Evolutionary conservation across 2,329 filamentous ascomycete genomes (phyloP).

Genomic region (Chrysoporthe puriensis): DNA sequence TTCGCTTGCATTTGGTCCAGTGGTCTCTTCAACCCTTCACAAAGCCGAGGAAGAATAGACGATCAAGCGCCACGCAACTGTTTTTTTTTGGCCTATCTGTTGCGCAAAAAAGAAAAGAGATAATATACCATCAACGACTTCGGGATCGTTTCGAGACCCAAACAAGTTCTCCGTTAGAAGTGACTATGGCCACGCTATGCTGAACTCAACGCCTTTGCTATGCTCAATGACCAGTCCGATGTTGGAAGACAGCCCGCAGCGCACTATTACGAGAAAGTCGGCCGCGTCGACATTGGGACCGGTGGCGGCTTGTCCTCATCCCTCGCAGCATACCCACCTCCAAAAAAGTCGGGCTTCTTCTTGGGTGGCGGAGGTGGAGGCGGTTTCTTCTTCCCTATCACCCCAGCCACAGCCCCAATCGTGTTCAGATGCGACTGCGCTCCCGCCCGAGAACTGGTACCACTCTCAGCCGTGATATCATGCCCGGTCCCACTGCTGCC

Average conservation of each 20-base stretch:
- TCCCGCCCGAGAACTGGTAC: slow-evolving; percentile 6
- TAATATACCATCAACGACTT: slow-evolving; percentile 25
- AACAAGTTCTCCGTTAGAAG: background rate
- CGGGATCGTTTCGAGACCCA: slow-evolving; percentile 16
- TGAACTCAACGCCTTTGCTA: slow-evolving; percentile 17
- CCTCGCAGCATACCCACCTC: slow-evolving; percentile 24
- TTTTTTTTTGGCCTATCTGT: slow-evolving; percentile 24
- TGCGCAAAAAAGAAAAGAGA: slow-evolving; percentile 14
- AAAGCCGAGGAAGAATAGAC: slow-evolving; percentile 17
- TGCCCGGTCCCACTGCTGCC: slow-evolving; percentile 19
- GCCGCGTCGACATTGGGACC: slow-evolving; percentile 55
- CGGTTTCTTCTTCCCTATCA: slow-evolving; percentile 56
- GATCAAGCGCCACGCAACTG: slow-evolving; percentile 19
- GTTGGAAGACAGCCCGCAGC: background rate
- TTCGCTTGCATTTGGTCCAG: slow-evolving; percentile 15
- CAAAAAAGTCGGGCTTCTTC: slow-evolving; percentile 48
- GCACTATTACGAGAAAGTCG: slow-evolving; percentile 44
- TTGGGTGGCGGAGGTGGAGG: slow-evolving; percentile 55
- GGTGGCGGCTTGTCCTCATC: slow-evolving; percentile 50
- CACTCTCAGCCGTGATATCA: slow-evolving; percentile 4
- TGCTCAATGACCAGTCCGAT: background rate
- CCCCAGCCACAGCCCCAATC: slow-evolving; percentile 28
- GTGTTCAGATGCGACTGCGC: slow-evolving; percentile 23
- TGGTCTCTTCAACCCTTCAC: background rate
- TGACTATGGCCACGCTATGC: slow-evolving; percentile 3